These are phyloP conservation scores for Pseudocercospora pini-densiflorae DNA, from an alignment of 2,329 filamentous ascomycete species.

Conservation along the genomic window DNA sequence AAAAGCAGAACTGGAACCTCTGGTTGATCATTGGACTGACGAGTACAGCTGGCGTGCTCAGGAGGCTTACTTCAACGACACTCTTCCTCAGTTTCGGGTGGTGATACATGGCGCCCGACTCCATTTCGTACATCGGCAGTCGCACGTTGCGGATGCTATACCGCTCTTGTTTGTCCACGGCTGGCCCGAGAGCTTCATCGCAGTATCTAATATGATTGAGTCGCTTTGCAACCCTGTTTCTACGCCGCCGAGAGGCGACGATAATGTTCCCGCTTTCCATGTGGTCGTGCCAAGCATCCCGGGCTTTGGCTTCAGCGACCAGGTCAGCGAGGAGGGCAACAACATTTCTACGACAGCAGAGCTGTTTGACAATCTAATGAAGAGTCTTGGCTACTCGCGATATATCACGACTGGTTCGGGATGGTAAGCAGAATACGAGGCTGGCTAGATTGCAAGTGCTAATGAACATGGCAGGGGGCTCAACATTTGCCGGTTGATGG, in stretches of 20 bases:
- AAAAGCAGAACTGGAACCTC: slow-evolving; percentile 65
- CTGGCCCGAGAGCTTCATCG: slow-evolving; percentile 68
- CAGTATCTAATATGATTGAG: slow-evolving; percentile 60
- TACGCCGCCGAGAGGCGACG: slow-evolving; percentile 35
- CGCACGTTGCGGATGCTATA: slow-evolving; percentile 58
- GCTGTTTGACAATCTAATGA: slow-evolving; percentile 65
- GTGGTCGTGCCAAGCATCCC: slow-evolving; percentile 69
- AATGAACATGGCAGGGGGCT: slow-evolving; percentile 45
- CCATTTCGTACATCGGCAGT: slow-evolving; percentile 68
- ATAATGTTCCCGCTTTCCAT: slow-evolving; percentile 60
- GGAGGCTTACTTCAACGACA: slow-evolving; percentile 61
- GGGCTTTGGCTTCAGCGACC: slow-evolving; percentile 70
- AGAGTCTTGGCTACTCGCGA: slow-evolving; percentile 59
- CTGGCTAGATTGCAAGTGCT: not conserved
- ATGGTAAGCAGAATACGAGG: slow-evolving; percentile 41
- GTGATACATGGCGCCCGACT: slow-evolving; percentile 56
- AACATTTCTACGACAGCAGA: slow-evolving; percentile 59
- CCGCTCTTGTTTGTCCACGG: slow-evolving; percentile 68
- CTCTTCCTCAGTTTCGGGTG: slow-evolving; percentile 68
- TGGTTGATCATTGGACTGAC: slow-evolving; percentile 66
- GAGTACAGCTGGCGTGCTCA: slow-evolving; percentile 67
- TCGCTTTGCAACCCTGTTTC: slow-evolving; percentile 59
- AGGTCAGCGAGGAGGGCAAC: slow-evolving; percentile 56
- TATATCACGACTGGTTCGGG: slow-evolving; percentile 64
- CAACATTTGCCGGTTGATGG: slow-evolving; percentile 51